Evolutionary conservation across 306 rosid species (phyloP).

Genomic region (Begonia masoniana): DNA sequence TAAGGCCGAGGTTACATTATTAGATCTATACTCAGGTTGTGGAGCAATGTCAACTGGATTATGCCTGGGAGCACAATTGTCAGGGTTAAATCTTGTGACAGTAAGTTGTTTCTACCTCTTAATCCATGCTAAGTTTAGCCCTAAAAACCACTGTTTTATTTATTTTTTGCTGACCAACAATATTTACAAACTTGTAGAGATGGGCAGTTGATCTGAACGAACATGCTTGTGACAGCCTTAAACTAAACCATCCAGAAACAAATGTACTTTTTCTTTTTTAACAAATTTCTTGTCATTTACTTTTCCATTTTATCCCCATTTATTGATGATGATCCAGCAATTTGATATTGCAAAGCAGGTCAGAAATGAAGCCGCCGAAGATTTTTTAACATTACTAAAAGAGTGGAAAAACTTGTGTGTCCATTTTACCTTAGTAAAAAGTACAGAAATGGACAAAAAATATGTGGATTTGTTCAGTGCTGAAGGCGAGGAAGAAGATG

Average conservation of each 20-base stretch:
- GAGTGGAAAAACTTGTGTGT: slow-evolving; percentile 58
- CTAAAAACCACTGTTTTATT: no score
- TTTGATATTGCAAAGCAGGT: slow-evolving; percentile 33
- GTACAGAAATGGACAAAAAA: slow-evolving; percentile 22
- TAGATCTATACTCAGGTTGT: slow-evolving; percentile 77
- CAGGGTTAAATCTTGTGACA: slow-evolving; percentile 53
- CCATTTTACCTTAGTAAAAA: slow-evolving; percentile 25
- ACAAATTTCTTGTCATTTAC: not conserved
- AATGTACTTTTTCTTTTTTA: slow-evolving; percentile 23
- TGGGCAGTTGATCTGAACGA: slow-evolving; percentile 77
- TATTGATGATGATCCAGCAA: not conserved
- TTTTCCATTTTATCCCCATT: not conserved
- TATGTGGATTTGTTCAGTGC: slow-evolving; percentile 19
- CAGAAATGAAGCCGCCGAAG: slow-evolving; percentile 65
- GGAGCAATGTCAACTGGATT: slow-evolving; percentile 95
- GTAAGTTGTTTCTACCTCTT: slow-evolving; percentile 22
- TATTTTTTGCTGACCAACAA: no score
- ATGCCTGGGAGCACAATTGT: slow-evolving; percentile 51
- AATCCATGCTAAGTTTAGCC: no score
- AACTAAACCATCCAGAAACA: slow-evolving; percentile 59
- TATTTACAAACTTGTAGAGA: slow-evolving; percentile 16
- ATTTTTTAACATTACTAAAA: slow-evolving; percentile 38
- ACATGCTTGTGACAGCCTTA: slow-evolving; percentile 50
- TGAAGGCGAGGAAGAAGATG: slow-evolving; percentile 17
- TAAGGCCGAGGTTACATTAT: slow-evolving; percentile 28